Percentiles rank a stretch among this genome's conserved stretches.
Evolutionary conservation across 352 stramenopile species (phyloP).

Genomic region (Phytophthora syringae): DNA sequence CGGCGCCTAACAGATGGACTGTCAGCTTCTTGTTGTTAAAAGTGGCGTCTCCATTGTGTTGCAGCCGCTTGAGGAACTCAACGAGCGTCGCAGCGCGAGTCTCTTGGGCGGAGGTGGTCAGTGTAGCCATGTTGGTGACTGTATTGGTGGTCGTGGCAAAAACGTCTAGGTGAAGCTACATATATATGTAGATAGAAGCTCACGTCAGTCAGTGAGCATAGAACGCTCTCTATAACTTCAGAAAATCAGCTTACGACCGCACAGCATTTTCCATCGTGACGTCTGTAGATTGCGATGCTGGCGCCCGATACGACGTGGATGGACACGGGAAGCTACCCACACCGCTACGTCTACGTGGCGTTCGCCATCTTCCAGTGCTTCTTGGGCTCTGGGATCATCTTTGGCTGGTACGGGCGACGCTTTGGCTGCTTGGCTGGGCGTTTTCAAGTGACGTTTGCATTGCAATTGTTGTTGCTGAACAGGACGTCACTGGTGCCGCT

Average conservation of each 20-base stretch:
- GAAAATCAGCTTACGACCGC: slow-evolving; percentile 24
- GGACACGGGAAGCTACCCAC: slow-evolving; percentile 32
- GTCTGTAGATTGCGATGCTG: slow-evolving; percentile 22
- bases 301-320: slow-evolving; percentile 34
- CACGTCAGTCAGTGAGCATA: neutral
- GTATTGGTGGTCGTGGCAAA: slow-evolving; percentile 8
- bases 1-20: slow-evolving; percentile 74
- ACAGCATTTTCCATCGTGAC: slow-evolving; percentile 11
- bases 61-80: slow-evolving; percentile 36
- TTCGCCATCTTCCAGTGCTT: slow-evolving; percentile 75
- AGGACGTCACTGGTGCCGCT: slow-evolving; percentile 69
- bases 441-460: slow-evolving; percentile 9
- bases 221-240: neutral
- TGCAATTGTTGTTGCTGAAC: neutral
- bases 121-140: neutral
- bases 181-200: neutral
- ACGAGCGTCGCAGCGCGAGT: slow-evolving; percentile 45
- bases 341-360: slow-evolving; percentile 51
- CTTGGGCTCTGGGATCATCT: slow-evolving; percentile 64
- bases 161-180: neutral
- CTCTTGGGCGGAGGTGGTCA: slow-evolving; percentile 22
- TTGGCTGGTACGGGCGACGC: slow-evolving; percentile 49
- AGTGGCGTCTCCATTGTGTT: slow-evolving; percentile 16
- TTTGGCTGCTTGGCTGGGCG: neutral
- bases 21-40: slow-evolving; percentile 37